These are phyloP conservation scores for Hemisphaericaspora xylofermentans DNA, from an alignment of 1,139 yeast species.

Conservation along the genomic window DNA sequence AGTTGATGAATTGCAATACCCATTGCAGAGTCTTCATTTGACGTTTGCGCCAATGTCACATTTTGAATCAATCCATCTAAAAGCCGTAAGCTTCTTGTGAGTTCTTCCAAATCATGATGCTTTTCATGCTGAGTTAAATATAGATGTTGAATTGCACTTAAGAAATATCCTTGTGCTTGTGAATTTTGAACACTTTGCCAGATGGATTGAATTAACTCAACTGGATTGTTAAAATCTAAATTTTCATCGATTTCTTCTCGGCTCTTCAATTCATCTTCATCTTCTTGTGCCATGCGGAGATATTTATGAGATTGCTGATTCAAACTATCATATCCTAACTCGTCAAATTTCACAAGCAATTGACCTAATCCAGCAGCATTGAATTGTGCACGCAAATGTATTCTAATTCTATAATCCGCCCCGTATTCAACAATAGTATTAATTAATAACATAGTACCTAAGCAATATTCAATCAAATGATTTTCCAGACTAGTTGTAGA, in stretches of 20 bases:
- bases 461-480: slow-evolving; percentile 75
- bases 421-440: slow-evolving; percentile 71
- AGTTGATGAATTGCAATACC: slow-evolving; percentile 82
- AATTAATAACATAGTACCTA: slow-evolving; percentile 73
- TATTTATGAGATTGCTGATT: slow-evolving; percentile 66
- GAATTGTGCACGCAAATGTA: slow-evolving; percentile 75
- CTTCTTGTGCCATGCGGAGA: slow-evolving; percentile 65
- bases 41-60: slow-evolving; percentile 63
- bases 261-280: slow-evolving; percentile 63
- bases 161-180: slow-evolving; percentile 67
- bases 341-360: slow-evolving; percentile 60
- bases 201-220: slow-evolving; percentile 63
- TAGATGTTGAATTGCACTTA: slow-evolving; percentile 82
- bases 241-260: slow-evolving; percentile 60
- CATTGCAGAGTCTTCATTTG: slow-evolving; percentile 73
- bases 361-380: slow-evolving; percentile 72
- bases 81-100: slow-evolving; percentile 68
- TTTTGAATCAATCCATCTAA: slow-evolving; percentile 83
- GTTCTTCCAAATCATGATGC: slow-evolving; percentile 46
- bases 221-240: slow-evolving; percentile 72
- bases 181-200: slow-evolving; percentile 74
- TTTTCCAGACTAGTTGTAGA: slow-evolving; percentile 49
- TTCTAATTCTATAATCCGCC: slow-evolving; percentile 62
- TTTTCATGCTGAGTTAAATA: slow-evolving; percentile 69
- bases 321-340: slow-evolving; percentile 62